A percentile compares a stretch with the other conserved stretches of the same genome.
Evolutionary conservation across 441 rosid species (phyloP).

Genomic region (Brassica hybrid): DNA sequence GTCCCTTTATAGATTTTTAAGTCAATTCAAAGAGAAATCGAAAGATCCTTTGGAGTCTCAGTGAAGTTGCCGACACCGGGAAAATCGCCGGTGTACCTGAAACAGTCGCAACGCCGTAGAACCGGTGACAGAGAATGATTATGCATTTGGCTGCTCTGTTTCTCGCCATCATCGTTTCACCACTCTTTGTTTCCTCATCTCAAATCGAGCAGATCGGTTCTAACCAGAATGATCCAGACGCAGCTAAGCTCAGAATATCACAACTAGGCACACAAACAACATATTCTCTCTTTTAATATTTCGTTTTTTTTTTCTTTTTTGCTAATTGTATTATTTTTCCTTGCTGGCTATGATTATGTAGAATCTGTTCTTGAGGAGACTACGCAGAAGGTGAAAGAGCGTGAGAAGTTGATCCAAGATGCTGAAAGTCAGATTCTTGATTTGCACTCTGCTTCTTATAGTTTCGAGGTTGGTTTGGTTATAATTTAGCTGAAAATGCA

Average conservation of each 20-base stretch:
- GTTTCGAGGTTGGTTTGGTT: no score
- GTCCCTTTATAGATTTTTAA: background rate
- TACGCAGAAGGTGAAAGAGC: slow-evolving; percentile 42
- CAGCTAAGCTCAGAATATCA: slow-evolving; percentile 57
- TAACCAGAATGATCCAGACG: slow-evolving; percentile 45
- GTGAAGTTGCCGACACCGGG: background rate
- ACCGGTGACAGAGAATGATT: slow-evolving; percentile 43
- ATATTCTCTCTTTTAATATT: background rate
- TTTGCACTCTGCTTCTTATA: slow-evolving; percentile 52
- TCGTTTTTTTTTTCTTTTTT: background rate
- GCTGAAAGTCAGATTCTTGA: slow-evolving; percentile 41
- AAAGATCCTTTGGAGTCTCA: background rate
- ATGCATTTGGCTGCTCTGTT: slow-evolving; percentile 38
- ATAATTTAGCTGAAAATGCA: no score
- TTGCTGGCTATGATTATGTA: slow-evolving; percentile 42
- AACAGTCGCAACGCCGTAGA: background rate
- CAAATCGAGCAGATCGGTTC: slow-evolving; percentile 34
- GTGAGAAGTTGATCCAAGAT: slow-evolving; percentile 51
- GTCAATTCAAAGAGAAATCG: no score
- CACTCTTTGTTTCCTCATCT: slow-evolving; percentile 41
- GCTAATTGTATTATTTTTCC: background rate
- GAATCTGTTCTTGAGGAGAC: slow-evolving; percentile 58
- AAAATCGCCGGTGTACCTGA: no score
- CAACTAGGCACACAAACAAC: slow-evolving; percentile 53
- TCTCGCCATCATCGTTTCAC: slow-evolving; percentile 43